Evolutionary conservation across 1,284 basidiomycete genomes (phyloP).

Genomic region (Apiotrichum montevideense): DNA sequence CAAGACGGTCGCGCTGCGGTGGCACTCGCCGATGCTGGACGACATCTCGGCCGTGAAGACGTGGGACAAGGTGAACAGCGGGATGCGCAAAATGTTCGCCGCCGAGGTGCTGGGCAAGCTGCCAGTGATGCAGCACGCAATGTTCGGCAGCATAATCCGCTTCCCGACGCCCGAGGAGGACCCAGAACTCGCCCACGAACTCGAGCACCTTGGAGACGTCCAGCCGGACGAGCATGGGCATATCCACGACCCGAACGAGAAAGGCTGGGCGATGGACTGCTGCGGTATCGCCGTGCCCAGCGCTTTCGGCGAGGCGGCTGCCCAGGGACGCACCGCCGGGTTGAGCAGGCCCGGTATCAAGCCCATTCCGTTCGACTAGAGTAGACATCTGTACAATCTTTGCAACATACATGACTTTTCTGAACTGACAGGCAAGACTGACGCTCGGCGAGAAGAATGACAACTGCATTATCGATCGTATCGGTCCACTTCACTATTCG

Average conservation of each 20-base stretch:
- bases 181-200: conserved; percentile 37
- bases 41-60: conserved; percentile 96
- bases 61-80: conserved; percentile 95
- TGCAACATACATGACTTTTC: too few species aligned
- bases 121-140: conserved; percentile 92
- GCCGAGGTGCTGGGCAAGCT: conserved; percentile 93
- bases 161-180: conserved; percentile 52
- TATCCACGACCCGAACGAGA: conserved; percentile 53
- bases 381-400: too few species aligned
- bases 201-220: conserved; percentile 48
- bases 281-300: conserved; percentile 85
- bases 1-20: conserved; percentile 89
- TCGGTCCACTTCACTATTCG: too few species aligned
- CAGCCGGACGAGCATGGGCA: conserved; percentile 56
- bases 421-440: too few species aligned
- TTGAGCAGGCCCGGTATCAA: conserved; percentile 58
- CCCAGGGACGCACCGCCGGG: conserved; percentile 18
- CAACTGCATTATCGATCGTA: too few species aligned
- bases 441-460: too few species aligned
- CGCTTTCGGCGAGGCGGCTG: conserved; percentile 67
- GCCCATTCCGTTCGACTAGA: conserved; percentile 74
- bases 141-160: conserved; percentile 78
- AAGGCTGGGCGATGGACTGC: conserved; percentile 77
- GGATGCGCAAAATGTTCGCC: conserved; percentile 97
- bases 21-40: conserved; percentile 99